Conservation (phyloP, 768 basidiomycete species). For the Auriscalpium vulgare region DNA sequence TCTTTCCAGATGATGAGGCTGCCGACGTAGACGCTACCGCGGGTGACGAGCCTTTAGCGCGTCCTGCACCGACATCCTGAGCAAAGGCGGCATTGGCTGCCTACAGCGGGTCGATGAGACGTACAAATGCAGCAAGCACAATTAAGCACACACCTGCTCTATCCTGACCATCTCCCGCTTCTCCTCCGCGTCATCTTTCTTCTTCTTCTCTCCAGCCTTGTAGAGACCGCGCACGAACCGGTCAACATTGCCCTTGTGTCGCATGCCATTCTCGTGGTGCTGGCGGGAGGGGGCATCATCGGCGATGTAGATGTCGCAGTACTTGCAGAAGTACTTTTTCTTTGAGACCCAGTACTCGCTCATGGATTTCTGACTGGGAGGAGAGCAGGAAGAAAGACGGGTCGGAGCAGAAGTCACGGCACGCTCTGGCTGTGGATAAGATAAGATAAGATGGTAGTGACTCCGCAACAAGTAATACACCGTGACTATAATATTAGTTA, state of each 20-base stretch:
- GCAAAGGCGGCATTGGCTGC: constrained; percentile 77
- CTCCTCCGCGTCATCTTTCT: constrained; percentile 81
- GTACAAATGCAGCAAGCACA: background rate
- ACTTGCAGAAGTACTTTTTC: constrained; percentile 92
- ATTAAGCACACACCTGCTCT: constrained; percentile 50
- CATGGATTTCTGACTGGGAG: constrained; percentile 35
- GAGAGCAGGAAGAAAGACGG: background rate
- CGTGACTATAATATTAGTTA: too few species aligned
- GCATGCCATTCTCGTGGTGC: constrained; percentile 88
- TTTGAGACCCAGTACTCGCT: constrained; percentile 91
- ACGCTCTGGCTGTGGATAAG: background rate
- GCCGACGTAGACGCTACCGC: constrained; percentile 11
- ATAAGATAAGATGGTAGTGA: too few species aligned
- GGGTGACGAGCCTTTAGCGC: constrained; percentile 28
- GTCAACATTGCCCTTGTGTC: constrained; percentile 92
- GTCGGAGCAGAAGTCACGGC: background rate
- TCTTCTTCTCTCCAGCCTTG: constrained; percentile 84
- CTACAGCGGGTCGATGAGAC: constrained; percentile 18
- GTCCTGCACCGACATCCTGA: constrained; percentile 66
- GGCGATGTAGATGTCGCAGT: constrained; percentile 94
- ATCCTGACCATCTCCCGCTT: constrained; percentile 80
- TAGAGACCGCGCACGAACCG: constrained; percentile 88
- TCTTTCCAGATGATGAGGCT: constrained; percentile 28
- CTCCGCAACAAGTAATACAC: too few species aligned
- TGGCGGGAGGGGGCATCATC: constrained; percentile 90